A percentile compares a stretch with the other conserved stretches of the same genome.
Conservation (phyloP, 108 stramenopile genomes). For the Cyclostephanos tholiformis region DNA sequence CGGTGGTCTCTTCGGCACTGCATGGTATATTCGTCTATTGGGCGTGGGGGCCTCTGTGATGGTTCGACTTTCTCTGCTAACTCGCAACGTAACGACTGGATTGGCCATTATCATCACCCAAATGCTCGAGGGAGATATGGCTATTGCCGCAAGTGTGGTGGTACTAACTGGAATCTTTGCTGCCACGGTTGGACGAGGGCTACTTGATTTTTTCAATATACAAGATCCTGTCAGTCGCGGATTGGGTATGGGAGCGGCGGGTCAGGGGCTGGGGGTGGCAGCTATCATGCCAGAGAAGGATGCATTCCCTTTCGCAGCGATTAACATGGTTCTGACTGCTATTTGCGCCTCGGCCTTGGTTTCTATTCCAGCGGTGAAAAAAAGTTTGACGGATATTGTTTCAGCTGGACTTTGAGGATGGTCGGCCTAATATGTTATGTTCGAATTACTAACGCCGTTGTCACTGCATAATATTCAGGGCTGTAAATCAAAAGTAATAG, state of each 20-base stretch:
- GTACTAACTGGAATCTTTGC: constrained; percentile 59
- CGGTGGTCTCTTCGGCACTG: constrained; percentile 58
- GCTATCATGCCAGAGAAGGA: constrained; percentile 55
- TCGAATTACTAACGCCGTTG: too few species aligned
- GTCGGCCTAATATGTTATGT: too few species aligned
- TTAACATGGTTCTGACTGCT: constrained; percentile 60
- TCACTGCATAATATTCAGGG: too few species aligned
- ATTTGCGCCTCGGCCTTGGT: constrained; percentile 48
- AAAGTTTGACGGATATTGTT: constrained; percentile 41
- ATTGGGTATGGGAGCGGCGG: constrained; percentile 59
- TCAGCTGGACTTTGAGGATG: constrained; percentile 20
- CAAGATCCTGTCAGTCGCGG: constrained; percentile 57
- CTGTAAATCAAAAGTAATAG: too few species aligned
- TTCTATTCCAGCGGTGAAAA: constrained; percentile 52
- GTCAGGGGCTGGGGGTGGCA: constrained; percentile 59
- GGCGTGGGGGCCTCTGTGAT: constrained; percentile 35
- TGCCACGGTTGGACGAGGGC: constrained; percentile 46
- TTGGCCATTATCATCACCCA: constrained; percentile 56
- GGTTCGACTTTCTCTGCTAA: constrained; percentile 43
- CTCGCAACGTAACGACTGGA: constrained; percentile 56
- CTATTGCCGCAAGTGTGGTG: constrained; percentile 54
- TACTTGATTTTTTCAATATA: constrained; percentile 43
- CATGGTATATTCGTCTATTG: constrained; percentile 47
- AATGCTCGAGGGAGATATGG: constrained; percentile 52
- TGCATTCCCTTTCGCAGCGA: constrained; percentile 65